Conservation (phyloP, 1,284 basidiomycete genomes). For the Bothia castanella region DNA sequence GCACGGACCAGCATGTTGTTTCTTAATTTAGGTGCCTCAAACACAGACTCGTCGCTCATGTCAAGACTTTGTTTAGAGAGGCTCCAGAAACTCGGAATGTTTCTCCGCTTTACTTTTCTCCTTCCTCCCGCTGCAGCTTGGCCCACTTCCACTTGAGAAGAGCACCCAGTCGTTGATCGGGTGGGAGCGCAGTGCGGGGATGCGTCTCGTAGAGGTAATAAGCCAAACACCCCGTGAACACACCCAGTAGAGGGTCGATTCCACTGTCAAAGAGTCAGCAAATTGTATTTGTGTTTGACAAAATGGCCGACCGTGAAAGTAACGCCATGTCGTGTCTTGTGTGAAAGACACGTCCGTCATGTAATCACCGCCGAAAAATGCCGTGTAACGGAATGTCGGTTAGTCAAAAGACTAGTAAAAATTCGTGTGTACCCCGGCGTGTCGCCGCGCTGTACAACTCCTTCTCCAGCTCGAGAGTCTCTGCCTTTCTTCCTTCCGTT, state of each 20-base stretch:
- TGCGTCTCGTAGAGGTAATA: slow-evolving; percentile 83
- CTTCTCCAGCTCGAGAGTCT: background rate
- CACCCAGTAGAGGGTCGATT: slow-evolving; percentile 71
- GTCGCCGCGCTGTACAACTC: background rate
- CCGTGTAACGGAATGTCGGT: slow-evolving; percentile 31
- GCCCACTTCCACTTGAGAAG: slow-evolving; percentile 71
- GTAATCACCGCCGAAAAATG: slow-evolving; percentile 30
- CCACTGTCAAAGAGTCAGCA: slow-evolving; percentile 36
- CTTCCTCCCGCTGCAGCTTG: slow-evolving; percentile 29
- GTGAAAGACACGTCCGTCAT: slow-evolving; percentile 2
- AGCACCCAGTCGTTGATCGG: slow-evolving; percentile 59
- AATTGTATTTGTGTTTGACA: slow-evolving; percentile 1
- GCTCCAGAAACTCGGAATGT: too few relatives aligned
- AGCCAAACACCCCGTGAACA: slow-evolving; percentile 80
- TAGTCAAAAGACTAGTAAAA: slow-evolving; percentile 25
- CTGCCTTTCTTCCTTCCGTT: slow-evolving; percentile 3
- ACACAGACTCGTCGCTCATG: too few relatives aligned
- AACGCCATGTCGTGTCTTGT: slow-evolving; percentile 12
- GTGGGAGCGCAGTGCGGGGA: slow-evolving; percentile 68
- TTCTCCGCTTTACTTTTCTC: too few relatives aligned
- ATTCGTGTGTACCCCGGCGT: slow-evolving; percentile 18
- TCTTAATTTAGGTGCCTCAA: too few relatives aligned
- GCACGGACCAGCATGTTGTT: slow-evolving; percentile 27
- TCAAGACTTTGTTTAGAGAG: too few relatives aligned
- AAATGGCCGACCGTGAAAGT: slow-evolving; percentile 49